These are phyloP conservation scores for Cyberlindnera maclurae DNA, from an alignment of 805 yeast genomes.

Conservation along the genomic window DNA sequence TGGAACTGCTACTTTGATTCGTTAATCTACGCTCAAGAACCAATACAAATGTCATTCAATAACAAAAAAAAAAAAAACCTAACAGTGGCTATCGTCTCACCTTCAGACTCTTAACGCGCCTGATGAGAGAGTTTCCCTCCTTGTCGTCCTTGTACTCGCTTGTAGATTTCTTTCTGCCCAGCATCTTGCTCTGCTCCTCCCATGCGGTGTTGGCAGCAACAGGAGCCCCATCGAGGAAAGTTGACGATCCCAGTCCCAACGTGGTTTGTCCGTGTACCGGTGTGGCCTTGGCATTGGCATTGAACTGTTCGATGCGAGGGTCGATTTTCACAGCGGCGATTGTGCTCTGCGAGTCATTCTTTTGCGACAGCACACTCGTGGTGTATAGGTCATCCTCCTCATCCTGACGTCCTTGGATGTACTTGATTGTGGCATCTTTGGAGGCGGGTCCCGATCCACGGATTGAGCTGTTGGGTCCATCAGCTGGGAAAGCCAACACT, in stretches of 20 bases:
- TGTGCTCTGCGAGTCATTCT: conserved; percentile 13
- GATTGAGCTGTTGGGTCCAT: conserved; percentile 88
- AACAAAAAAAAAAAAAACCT: background rate
- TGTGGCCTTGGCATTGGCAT: conserved; percentile 57
- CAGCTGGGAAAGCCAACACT: conserved; percentile 89
- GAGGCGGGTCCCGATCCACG: conserved; percentile 56
- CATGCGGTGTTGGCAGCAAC: conserved; percentile 49
- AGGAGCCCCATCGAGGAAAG: conserved; percentile 94
- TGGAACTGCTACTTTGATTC: too few species aligned
- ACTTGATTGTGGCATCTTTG: conserved; percentile 58
- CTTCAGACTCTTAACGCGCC: conserved; percentile 85
- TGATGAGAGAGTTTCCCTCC: conserved; percentile 55
- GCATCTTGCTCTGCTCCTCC: conserved; percentile 37
- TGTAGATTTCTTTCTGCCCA: conserved; percentile 64
- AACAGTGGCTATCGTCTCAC: conserved; percentile 44
- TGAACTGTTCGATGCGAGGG: conserved; percentile 51
- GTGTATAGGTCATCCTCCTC: conserved; percentile 33
- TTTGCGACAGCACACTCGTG: conserved; percentile 10
- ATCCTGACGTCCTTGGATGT: conserved; percentile 69
- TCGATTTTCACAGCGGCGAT: conserved; percentile 44
- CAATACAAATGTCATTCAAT: background rate
- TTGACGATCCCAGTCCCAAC: conserved; percentile 83
- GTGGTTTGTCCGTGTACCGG: conserved; percentile 84
- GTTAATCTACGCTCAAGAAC: background rate
- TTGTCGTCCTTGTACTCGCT: conserved; percentile 10